Conservation (phyloP, 2,329 filamentous ascomycete genomes). For the Neonectria coccinea region DNA sequence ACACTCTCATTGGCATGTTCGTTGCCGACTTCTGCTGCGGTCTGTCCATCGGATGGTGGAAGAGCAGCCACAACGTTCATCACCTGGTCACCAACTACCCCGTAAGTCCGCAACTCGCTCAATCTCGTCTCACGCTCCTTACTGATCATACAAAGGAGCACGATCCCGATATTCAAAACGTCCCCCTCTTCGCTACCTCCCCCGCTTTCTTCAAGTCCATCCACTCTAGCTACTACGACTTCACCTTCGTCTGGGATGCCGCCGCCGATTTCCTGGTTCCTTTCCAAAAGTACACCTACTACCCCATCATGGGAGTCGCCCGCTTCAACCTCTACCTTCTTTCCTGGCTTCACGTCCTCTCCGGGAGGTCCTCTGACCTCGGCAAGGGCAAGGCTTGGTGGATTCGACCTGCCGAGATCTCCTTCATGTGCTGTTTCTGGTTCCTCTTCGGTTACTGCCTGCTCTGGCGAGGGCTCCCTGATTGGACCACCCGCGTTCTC, state of each 20-base stretch:
- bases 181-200: slow-evolving; percentile 76
- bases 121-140: not conserved
- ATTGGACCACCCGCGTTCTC: slow-evolving; percentile 65
- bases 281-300: slow-evolving; percentile 76
- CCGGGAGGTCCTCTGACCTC: slow-evolving; percentile 65
- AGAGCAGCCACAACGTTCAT: slow-evolving; percentile 76
- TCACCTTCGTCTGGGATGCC: slow-evolving; percentile 72
- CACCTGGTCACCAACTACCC: slow-evolving; percentile 75
- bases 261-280: slow-evolving; percentile 69
- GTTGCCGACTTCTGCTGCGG: slow-evolving; percentile 75
- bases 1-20: slow-evolving; percentile 72
- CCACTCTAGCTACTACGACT: slow-evolving; percentile 74
- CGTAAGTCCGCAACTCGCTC: slow-evolving; percentile 44
- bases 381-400: slow-evolving; percentile 71
- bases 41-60: slow-evolving; percentile 77
- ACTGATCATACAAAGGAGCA: slow-evolving; percentile 55
- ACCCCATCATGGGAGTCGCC: slow-evolving; percentile 73
- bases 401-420: slow-evolving; percentile 75
- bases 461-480: slow-evolving; percentile 70
- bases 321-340: slow-evolving; percentile 80
- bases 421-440: slow-evolving; percentile 74
- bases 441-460: slow-evolving; percentile 75
- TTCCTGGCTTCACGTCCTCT: slow-evolving; percentile 73
- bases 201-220: slow-evolving; percentile 74
- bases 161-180: slow-evolving; percentile 72